Conservation (phyloP, 768 basidiomycete species). For the Cystofilobasidium capitatum region DNA sequence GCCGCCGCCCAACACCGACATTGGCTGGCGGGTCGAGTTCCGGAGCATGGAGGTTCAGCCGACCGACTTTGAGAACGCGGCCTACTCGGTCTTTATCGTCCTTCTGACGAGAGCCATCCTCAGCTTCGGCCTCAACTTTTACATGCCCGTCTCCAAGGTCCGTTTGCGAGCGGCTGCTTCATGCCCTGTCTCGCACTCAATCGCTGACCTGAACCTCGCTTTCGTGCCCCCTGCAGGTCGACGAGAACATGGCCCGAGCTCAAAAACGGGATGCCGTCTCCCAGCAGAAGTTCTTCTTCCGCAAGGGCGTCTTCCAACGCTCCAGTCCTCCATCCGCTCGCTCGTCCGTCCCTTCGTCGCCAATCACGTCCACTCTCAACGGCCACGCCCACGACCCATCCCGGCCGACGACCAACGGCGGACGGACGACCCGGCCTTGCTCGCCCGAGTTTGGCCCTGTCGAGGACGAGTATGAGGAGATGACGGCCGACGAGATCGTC, state of each 20-base stretch:
- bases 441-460: constrained; percentile 17
- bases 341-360: constrained; percentile 6
- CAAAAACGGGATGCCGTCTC: constrained; percentile 70
- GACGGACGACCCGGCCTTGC: background rate
- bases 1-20: constrained; percentile 79
- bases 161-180: constrained; percentile 24
- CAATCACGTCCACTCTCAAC: constrained; percentile 9
- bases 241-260: constrained; percentile 89
- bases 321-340: constrained; percentile 34
- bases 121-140: constrained; percentile 82
- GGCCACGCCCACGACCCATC: constrained; percentile 2
- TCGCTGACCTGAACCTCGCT: constrained; percentile 1
- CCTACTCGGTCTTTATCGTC: constrained; percentile 88
- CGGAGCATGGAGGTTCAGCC: constrained; percentile 98
- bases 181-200: background rate
- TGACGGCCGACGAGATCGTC: constrained; percentile 84
- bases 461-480: constrained; percentile 79
- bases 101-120: constrained; percentile 89
- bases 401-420: constrained; percentile 18
- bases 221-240: constrained; percentile 53
- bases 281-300: constrained; percentile 75
- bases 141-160: constrained; percentile 94
- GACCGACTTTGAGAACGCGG: constrained; percentile 98
- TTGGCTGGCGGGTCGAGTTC: constrained; percentile 98
- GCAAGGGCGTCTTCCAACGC: constrained; percentile 62